A percentile compares a stretch with the other conserved stretches of the same genome.
Conservation (phyloP, 805 yeast species). For the Jamesozyma gamospora region DNA sequence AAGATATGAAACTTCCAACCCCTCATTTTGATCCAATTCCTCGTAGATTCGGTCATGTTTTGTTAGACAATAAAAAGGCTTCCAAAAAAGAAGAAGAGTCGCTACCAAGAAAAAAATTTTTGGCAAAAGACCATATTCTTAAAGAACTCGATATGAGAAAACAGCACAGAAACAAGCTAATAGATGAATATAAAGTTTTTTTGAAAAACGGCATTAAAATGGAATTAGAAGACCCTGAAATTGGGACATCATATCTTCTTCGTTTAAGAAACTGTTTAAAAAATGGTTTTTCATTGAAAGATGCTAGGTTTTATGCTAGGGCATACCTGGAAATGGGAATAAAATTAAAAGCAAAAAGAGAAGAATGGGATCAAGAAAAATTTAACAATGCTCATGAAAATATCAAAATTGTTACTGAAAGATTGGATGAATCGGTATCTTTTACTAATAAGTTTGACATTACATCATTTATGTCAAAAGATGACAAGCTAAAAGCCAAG, state of each 20-base stretch:
- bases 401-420: slow-evolving; percentile 8
- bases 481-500: slow-evolving; percentile 25
- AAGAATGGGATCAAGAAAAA: slow-evolving; percentile 28
- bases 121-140: slow-evolving; percentile 44
- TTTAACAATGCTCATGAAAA: slow-evolving; percentile 13
- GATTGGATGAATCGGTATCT: slow-evolving; percentile 14
- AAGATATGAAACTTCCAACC: slow-evolving; percentile 61
- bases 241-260: slow-evolving; percentile 45
- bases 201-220: slow-evolving; percentile 12
- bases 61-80: slow-evolving; percentile 33
- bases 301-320: slow-evolving; percentile 52
- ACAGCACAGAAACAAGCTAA: slow-evolving; percentile 28
- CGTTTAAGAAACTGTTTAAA: slow-evolving; percentile 43
- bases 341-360: slow-evolving; percentile 32
- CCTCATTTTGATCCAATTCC: slow-evolving; percentile 84
- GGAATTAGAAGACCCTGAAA: slow-evolving; percentile 21
- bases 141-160: slow-evolving; percentile 34
- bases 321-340: slow-evolving; percentile 38
- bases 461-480: slow-evolving; percentile 17
- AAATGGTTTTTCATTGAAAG: slow-evolving; percentile 48
- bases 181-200: slow-evolving; percentile 25
- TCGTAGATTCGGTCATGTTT: slow-evolving; percentile 76
- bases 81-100: slow-evolving; percentile 51
- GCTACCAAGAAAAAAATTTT: slow-evolving; percentile 58
- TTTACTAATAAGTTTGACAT: slow-evolving; percentile 23